Evolutionary conservation across 306 rosid species (phyloP).

Genomic region (Hippophae rhamnoides): DNA sequence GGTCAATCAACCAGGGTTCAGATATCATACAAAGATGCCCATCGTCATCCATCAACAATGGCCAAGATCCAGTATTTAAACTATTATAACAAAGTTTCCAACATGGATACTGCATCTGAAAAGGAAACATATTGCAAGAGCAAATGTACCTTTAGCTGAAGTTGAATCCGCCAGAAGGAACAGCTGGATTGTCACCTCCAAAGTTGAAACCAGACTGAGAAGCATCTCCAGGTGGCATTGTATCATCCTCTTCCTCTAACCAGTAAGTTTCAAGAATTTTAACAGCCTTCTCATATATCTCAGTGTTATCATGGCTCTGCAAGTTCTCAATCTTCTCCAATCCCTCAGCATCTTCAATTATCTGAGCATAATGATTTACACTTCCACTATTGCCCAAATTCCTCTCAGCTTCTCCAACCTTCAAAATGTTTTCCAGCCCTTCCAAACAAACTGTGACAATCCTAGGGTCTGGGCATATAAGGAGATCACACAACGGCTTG

Average conservation of each 20-base stretch:
- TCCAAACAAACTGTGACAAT: conserved; percentile 90
- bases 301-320: conserved; percentile 87
- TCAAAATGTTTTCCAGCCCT: conserved; percentile 91
- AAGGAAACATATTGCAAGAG: neutral
- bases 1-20: neutral
- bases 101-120: too few relatives aligned
- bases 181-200: conserved; percentile 48
- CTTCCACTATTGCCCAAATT: conserved; percentile 49
- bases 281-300: conserved; percentile 92
- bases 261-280: conserved; percentile 91
- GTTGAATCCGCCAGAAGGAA: conserved; percentile 90
- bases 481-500: conserved; percentile 72
- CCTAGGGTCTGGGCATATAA: conserved; percentile 86
- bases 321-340: conserved; percentile 84
- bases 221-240: conserved; percentile 85
- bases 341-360: conserved; percentile 91
- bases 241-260: conserved; percentile 95
- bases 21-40: too few relatives aligned
- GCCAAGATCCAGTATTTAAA: neutral
- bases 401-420: conserved; percentile 93
- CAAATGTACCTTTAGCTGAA: conserved; percentile 51
- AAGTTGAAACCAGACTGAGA: conserved; percentile 65
- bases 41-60: too few relatives aligned
- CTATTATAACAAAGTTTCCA: neutral
- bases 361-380: conserved; percentile 64